Base-by-base conservation (phyloP, 2,329 filamentous ascomycete species). In the Nannizzia gypsea region DNA sequence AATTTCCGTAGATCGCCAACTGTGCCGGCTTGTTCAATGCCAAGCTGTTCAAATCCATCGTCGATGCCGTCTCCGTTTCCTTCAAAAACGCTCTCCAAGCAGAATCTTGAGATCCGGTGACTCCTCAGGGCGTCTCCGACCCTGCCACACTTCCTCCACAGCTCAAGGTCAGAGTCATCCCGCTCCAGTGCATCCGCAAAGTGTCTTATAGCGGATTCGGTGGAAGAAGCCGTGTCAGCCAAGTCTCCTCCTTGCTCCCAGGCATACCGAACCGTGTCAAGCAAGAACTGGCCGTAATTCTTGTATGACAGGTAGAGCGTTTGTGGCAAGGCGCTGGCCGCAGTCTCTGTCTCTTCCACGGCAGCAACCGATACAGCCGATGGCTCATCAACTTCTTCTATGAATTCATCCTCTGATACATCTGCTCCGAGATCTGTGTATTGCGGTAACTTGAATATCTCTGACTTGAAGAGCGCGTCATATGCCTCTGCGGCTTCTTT, bases 241-340 rank as follows among this genome's bases (percentile, higher is more conserved):
- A 54, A 42, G 4, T 67, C 65, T 17, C 67, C 36, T 0, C 62
- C 62, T 42, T 64, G 22, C n/a, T 38, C 42, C 22, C 80, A 64
- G 48, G 74, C 79, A 71, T 82, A 76, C 66, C 79, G 84, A 65
- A 87, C 82, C 61, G 76, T 77, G 70, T 99, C 92, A n/a, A 99
- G 78, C 61, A 87, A 78, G 69, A 95, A 96, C 69, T 97, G 89
- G 46, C 90, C 93, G 74, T 92, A 86, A 67, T 97, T 99, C 73
- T 97, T 99, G 78, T 95, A 90, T 1, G 92, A 88, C 6, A 99
- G 81, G 68, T 96, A 96, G 20, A 97, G 80, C 9, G 95, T 90
- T 69, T 96, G 91, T 0, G 89, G 86, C 8, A 97, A 77, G 56
- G 87, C 92, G 69, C 87, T 93, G 15, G 86, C 89, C 1, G 85